Conservation (phyloP, 345 rosid species). For the Kernera saxatilis region DNA sequence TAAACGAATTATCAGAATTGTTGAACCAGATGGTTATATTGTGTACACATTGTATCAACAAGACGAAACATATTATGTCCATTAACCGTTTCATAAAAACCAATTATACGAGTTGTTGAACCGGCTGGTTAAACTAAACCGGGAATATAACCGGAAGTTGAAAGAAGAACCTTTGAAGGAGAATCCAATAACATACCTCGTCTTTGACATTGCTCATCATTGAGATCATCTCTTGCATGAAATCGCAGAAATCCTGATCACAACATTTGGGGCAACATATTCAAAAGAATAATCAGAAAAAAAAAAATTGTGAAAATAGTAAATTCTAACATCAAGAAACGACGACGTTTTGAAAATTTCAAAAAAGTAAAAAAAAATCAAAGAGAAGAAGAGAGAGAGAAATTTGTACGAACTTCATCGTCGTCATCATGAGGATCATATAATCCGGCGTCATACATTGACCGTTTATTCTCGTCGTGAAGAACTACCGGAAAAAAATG, state of each 20-base stretch:
- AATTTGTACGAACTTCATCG: conserved; percentile 51
- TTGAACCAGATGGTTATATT: no score
- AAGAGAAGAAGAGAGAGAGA: no score
- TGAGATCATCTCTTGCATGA: conserved; percentile 90
- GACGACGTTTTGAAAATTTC: neutral
- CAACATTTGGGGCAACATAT: neutral
- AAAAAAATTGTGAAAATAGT: neutral
- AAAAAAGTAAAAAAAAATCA: neutral
- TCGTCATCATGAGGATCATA: conserved; percentile 85
- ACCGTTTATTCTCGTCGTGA: conserved; percentile 55
- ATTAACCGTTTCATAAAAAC: neutral
- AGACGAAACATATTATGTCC: neutral
- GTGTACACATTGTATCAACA: neutral
- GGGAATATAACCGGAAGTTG: neutral
- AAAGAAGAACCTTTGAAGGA: neutral
- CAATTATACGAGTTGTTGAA: neutral
- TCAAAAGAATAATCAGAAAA: no score
- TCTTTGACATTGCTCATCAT: conserved; percentile 84
- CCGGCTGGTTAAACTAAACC: conserved; percentile 1
- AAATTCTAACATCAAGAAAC: neutral
- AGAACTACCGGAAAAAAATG: conserved; percentile 39
- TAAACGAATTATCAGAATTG: neutral
- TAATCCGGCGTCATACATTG: conserved; percentile 77
- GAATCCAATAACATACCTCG: conserved; percentile 42
- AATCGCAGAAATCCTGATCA: conserved; percentile 67